Evolutionary conservation across 1,284 basidiomycete species (phyloP), one percentile per base, ranked within the genome.

Genomic region (Fistulinella cinereoalba): DNA sequence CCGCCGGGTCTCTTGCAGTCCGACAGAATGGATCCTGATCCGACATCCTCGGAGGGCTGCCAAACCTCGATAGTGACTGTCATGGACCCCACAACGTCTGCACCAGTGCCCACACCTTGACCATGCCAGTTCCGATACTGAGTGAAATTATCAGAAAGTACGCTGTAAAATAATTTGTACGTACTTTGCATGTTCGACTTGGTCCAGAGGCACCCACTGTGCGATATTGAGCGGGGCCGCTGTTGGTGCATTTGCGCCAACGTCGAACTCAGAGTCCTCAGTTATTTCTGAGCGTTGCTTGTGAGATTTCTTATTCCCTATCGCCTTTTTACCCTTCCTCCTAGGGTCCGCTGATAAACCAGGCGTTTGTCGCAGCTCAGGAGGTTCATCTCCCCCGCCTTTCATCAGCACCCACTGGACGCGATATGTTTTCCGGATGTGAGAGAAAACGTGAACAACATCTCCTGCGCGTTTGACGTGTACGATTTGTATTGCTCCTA

Each of bases 401-500:
- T 77, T 72, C 34, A 88, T 56, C 23, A 85, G 51, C 33, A 85
- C 77, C 83, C 84, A 86, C 51, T 85, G 78, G 29, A 87, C 77
- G 55, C 88, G 82, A 69, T 96, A 97, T 9, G 88, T 92, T 72
- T 96, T 92, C 58, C 77, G 81, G 61, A 97, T 89, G 65, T 98
- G 94, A 3, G 88, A 91, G 69, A 97, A 97, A 43, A 92, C 73
- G 61, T 97, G 94, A 2, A 83, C 56, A 27, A 96, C 81, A 48
- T 85, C 80, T 15, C 85, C 83, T 18, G 71, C 77, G 15, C 73
- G 68, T 46, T 71, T 69, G 42, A 83, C 71, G 44, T 73, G 68
- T 31, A 67, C 62, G 29, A 85, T 73, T 24, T 60, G 67, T 41
- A 73, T 47, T n/a, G n/a, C n/a, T n/a, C n/a, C n/a, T n/a, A n/a